Base-by-base conservation (phyloP, 352 stramenopile genomes). In the Aphanomyces cochlioides region DNA sequence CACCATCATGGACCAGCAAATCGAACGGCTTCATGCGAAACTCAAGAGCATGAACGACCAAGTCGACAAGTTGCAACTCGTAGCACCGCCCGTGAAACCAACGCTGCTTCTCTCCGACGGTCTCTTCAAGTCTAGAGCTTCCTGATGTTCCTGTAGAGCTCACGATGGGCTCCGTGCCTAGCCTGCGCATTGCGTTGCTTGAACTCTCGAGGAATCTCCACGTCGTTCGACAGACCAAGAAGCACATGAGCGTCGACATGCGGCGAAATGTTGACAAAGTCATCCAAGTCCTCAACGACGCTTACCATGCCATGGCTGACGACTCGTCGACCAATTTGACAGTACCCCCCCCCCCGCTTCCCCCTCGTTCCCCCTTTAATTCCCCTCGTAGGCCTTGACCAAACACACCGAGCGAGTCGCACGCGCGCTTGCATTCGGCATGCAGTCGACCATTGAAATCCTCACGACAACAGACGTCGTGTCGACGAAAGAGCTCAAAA, bases 161-260 rank as follows among this genome's bases (percentile, higher is more conserved):
- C 5, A 73, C 73, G 5, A 54, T 57, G 0, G 67, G 72, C 0
- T 81, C 91, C 54, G 79, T 93, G 7, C 84, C 85, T 50, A 79
- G 88, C 54, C 68, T 93, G 38, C 85, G 85, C 7, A 80, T 91
- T 3, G 88, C 81, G 38, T 67, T 93, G 3, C 71, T 93, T 5
- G 85, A 93, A 66, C 66, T 93, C 41, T 85, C 80, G 4, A 79
- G 80, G 3, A 91, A 90, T 63, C 74, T 93, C 21, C 86, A 89
- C n/a, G 13, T 84, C 28, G 71, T 92, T 10, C 82, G 86, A 19
- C 77, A 89, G 36, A 75, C 78, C 21, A 88, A 82, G 80, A 79
- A 84, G 53, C 86, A 85, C 47, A 82, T 85, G 21, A 90, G 90
- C 58, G 72, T 77, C 0, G 73, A 90, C 7, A 82, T 88, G 15